Percentiles rank a stretch among this genome's conserved stretches.
Evolutionary conservation across 352 stramenopile genomes (phyloP).

Genomic region (Phytophthora boehmeriae): DNA sequence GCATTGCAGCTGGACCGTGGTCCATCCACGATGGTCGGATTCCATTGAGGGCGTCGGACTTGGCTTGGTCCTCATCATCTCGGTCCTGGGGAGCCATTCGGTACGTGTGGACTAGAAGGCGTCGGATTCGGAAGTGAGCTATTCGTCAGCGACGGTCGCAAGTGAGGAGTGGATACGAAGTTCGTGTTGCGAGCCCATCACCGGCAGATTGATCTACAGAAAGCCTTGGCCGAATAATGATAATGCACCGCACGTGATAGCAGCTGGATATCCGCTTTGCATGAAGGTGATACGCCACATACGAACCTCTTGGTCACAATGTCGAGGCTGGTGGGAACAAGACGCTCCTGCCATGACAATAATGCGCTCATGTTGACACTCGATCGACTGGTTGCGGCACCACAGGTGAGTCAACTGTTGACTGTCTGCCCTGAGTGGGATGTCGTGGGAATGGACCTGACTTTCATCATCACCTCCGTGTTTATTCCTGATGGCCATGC

Average conservation of each 20-base stretch:
- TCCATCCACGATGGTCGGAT: slow-evolving; percentile 9
- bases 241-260: too few species aligned
- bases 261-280: too few species aligned
- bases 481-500: too few species aligned
- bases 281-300: too few species aligned
- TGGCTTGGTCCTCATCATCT: neutral
- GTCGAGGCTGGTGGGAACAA: too few species aligned
- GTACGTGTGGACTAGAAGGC: neutral
- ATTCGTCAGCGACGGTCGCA: neutral
- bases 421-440: neutral
- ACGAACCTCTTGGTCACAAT: neutral
- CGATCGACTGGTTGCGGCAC: neutral
- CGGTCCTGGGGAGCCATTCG: neutral
- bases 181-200: slow-evolving; percentile 1
- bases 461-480: too few species aligned
- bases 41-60: neutral
- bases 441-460: neutral
- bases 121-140: slow-evolving; percentile 17
- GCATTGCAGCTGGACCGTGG: slow-evolving; percentile 10
- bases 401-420: too few species aligned
- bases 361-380: too few species aligned
- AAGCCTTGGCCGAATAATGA: too few species aligned
- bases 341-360: slow-evolving; percentile 6
- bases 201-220: neutral
- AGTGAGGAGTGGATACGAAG: neutral